phyloP scores from a whole-genome alignment of 305 asterid species.

The Fraxinus floribunda region DNA sequence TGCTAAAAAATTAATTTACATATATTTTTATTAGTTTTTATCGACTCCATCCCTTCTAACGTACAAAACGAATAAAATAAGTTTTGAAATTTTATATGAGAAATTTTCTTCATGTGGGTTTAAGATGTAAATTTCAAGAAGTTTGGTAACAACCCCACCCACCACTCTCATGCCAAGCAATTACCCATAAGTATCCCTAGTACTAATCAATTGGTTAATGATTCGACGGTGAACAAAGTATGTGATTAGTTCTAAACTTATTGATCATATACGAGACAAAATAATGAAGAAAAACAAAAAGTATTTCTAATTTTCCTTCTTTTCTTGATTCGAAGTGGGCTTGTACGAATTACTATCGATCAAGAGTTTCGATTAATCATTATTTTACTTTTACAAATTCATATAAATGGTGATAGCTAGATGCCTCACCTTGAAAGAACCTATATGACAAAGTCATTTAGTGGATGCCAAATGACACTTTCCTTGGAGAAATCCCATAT shows the following conservation, averaged over 20 bases:
- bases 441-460: slow-evolving; percentile 2
- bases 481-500: slow-evolving; percentile 17
- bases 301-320: neutral
- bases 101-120: slow-evolving; percentile 33
- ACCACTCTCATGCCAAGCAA: neutral
- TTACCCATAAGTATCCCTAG: neutral
- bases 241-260: neutral
- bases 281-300: neutral
- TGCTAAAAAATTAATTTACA: neutral
- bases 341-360: neutral
- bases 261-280: neutral
- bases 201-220: neutral
- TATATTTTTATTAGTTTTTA: neutral
- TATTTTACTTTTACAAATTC: neutral
- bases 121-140: slow-evolving; percentile 16
- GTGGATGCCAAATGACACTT: slow-evolving; percentile 22
- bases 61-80: neutral
- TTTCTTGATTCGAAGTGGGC: neutral
- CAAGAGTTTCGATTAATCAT: neutral
- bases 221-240: neutral
- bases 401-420: neutral
- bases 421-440: slow-evolving; percentile 22
- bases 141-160: slow-evolving; percentile 12
- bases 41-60: neutral
- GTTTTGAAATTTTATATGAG: slow-evolving; percentile 12